phyloP scores from a whole-genome alignment of 2,329 filamentous ascomycete genomes.

The Leptographium lundbergii region DNA sequence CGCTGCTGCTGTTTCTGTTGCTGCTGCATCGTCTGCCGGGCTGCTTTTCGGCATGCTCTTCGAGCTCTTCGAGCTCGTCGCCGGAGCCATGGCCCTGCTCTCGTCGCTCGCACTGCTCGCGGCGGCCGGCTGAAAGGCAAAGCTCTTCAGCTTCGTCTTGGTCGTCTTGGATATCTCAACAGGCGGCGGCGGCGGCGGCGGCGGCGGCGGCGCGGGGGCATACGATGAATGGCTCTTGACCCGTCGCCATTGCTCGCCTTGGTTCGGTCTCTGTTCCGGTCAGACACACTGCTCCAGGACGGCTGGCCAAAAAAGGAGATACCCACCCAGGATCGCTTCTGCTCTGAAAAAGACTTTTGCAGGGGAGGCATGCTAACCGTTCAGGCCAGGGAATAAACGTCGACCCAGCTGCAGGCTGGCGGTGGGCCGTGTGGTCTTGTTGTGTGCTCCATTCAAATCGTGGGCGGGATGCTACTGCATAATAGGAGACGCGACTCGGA shows the following conservation, averaged over 20 bases:
- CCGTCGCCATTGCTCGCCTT: conserved; percentile 38
- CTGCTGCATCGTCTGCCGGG: background rate
- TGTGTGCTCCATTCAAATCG: background rate
- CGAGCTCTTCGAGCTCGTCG: background rate
- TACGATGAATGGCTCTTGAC: conserved; percentile 37
- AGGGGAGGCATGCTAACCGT: conserved; percentile 22
- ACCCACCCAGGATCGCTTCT: conserved; percentile 11
- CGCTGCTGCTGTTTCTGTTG: no score
- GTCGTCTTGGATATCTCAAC: conserved; percentile 43
- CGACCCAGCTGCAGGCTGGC: background rate
- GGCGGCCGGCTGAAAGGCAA: conserved; percentile 14
- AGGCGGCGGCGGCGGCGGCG: conserved; percentile 21
- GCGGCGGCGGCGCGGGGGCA: conserved; percentile 19
- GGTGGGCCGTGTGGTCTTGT: background rate
- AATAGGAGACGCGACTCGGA: background rate
- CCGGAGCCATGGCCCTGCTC: background rate
- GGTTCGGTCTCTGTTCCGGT: conserved; percentile 16
- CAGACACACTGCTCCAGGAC: conserved; percentile 7
- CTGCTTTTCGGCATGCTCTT: no score
- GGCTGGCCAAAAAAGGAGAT: background rate
- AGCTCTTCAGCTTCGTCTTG: conserved; percentile 46
- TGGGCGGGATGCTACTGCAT: background rate
- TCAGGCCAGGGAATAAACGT: no score
- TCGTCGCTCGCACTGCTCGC: background rate
- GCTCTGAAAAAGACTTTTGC: conserved; percentile 28